Conservation (phyloP, 2,329 filamentous ascomycete species). For the Tolypocladium amazonense region DNA sequence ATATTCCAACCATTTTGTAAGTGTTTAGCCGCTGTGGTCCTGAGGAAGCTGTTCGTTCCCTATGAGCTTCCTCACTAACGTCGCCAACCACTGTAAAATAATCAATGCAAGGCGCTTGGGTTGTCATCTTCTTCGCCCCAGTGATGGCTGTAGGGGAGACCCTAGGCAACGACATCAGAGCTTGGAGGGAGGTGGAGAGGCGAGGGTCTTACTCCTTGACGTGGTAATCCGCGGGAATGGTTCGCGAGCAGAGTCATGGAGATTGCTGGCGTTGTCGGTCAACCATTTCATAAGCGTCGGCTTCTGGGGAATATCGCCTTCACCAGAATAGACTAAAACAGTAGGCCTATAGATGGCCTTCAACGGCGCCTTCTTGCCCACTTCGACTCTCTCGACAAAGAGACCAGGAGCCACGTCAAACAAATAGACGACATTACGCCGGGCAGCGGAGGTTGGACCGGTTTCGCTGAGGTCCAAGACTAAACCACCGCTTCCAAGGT, state of each 20-base stretch:
- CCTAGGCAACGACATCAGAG: conserved; percentile 18
- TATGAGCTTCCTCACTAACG: not conserved
- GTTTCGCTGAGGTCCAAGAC: conserved; percentile 18
- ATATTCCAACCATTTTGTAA: not conserved
- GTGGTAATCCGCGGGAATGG: conserved; percentile 8
- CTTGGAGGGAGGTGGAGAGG: conserved; percentile 8
- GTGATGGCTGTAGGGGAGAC: conserved; percentile 2
- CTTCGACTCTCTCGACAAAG: conserved; percentile 24
- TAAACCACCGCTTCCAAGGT: conserved; percentile 20
- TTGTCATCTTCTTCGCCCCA: conserved; percentile 1
- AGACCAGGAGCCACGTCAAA: conserved; percentile 26
- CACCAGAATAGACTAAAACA: conserved; percentile 19
- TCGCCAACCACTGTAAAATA: not conserved
- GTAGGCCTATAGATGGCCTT: conserved; percentile 22
- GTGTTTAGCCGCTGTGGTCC: not conserved
- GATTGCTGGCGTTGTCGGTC: conserved; percentile 15
- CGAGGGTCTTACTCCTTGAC: conserved; percentile 16
- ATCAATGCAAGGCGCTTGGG: not conserved
- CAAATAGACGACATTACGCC: conserved; percentile 21
- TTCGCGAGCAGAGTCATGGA: conserved; percentile 6
- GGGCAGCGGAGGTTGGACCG: conserved; percentile 14
- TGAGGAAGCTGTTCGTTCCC: not conserved
- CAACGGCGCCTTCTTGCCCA: conserved; percentile 18
- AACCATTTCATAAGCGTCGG: conserved; percentile 23
- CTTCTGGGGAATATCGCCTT: conserved; percentile 14